Percentiles rank a stretch among this genome's conserved stretches.
Evolutionary conservation across 2,329 filamentous ascomycete species (phyloP).

Genomic region (Westerdykella sp.): DNA sequence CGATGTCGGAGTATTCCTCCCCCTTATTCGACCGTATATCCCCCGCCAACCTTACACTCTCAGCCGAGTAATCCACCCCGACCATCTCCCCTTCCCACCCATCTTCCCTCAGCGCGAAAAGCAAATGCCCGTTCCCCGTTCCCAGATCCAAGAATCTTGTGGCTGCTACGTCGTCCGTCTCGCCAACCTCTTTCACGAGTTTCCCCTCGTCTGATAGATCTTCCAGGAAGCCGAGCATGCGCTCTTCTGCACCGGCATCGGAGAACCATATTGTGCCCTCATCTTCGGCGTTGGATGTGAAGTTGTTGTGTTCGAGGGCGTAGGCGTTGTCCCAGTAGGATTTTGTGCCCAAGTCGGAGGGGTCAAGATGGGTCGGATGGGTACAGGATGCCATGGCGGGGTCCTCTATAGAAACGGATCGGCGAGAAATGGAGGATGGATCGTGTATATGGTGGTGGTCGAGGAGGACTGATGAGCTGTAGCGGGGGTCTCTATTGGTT

Average conservation of each 20-base stretch:
- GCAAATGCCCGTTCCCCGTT: constrained; percentile 86
- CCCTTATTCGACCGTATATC: constrained; percentile 47
- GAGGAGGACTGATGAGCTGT: not conserved
- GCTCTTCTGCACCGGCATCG: constrained; percentile 80
- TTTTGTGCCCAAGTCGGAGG: constrained; percentile 78
- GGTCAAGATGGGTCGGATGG: constrained; percentile 51
- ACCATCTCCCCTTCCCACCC: constrained; percentile 66
- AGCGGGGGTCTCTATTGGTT: not conserved
- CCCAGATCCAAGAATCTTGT: constrained; percentile 76
- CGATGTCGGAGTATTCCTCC: constrained; percentile 31
- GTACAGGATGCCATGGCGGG: not conserved
- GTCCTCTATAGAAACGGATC: not conserved
- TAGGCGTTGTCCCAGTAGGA: constrained; percentile 61
- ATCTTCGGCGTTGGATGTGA: constrained; percentile 65
- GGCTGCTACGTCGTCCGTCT: constrained; percentile 10
- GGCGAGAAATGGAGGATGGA: not conserved
- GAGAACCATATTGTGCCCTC: constrained; percentile 95
- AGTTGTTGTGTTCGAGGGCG: constrained; percentile 63
- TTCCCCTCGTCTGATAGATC: constrained; percentile 48
- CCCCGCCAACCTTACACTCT: constrained; percentile 67
- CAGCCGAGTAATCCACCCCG: constrained; percentile 79
- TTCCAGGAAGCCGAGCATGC: constrained; percentile 60
- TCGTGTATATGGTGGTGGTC: not conserved
- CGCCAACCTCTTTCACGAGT: constrained; percentile 34
- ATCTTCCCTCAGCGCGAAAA: constrained; percentile 69